phyloP scores from a whole-genome alignment of 371 early-diverging fungal genomes.

The Mortierella sp. region DNA sequence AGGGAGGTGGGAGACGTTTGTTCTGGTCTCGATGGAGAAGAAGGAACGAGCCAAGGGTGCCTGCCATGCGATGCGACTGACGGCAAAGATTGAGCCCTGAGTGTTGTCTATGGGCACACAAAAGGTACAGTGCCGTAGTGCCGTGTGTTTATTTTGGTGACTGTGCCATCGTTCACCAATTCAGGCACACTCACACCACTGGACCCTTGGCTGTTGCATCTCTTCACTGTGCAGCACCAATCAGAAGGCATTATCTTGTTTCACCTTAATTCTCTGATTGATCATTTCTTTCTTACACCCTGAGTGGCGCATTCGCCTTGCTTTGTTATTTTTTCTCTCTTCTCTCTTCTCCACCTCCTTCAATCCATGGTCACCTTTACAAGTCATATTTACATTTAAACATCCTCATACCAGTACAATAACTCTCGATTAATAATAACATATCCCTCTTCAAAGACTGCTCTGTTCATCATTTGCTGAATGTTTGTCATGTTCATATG shows the following conservation, averaged over 20 bases:
- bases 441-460: background rate
- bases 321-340: background rate
- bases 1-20: background rate
- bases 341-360: background rate
- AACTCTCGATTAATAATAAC: conserved; percentile 15
- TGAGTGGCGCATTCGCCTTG: background rate
- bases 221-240: background rate
- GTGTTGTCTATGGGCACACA: background rate
- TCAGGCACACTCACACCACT: background rate
- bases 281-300: background rate
- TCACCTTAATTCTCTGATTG: conserved; percentile 9
- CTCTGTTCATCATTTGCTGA: background rate
- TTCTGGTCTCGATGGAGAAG: background rate
- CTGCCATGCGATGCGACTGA: background rate
- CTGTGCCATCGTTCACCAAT: background rate
- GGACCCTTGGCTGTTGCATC: background rate
- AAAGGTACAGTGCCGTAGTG: background rate
- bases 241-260: background rate
- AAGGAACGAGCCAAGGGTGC: background rate
- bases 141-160: background rate
- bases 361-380: background rate
- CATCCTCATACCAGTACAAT: conserved; percentile 16
- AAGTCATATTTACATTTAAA: background rate
- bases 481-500: background rate
- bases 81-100: background rate